Percentiles rank a stretch among this genome's conserved stretches.
Evolutionary conservation across 345 rosid species (phyloP).

Genomic region (Microcos paniculata): DNA sequence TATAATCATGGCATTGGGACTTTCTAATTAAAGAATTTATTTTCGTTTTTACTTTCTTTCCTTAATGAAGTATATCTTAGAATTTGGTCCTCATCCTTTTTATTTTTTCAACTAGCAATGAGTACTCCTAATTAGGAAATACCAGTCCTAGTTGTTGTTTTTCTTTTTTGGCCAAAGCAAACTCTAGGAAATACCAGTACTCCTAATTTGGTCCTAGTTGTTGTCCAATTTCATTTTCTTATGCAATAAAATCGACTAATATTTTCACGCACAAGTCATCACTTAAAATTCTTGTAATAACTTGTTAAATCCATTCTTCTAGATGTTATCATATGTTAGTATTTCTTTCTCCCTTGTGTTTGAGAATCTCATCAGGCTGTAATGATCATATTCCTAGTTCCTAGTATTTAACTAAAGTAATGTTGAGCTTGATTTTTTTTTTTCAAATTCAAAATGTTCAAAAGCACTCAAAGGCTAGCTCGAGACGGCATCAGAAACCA

Average conservation of each 20-base stretch:
- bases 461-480: conserved; percentile 25
- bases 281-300: too few relatives aligned
- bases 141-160: background rate
- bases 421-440: background rate
- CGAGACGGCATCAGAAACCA: conserved; percentile 17
- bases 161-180: background rate
- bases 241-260: too few relatives aligned
- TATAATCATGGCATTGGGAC: background rate
- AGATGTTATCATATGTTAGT: too few relatives aligned
- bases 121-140: background rate
- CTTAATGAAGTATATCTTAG: background rate
- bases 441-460: background rate
- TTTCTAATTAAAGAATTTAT: background rate
- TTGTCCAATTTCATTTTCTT: too few relatives aligned
- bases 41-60: background rate
- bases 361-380: background rate
- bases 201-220: too few relatives aligned
- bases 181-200: too few relatives aligned
- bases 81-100: background rate
- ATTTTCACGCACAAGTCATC: too few relatives aligned
- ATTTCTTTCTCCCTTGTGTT: background rate
- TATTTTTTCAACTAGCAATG: background rate
- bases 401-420: too few relatives aligned
- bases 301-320: too few relatives aligned
- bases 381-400: background rate